These are phyloP conservation scores for Dictyostelium capitatum DNA, from an alignment of 78 protist genomes.

Conservation along the genomic window DNA sequence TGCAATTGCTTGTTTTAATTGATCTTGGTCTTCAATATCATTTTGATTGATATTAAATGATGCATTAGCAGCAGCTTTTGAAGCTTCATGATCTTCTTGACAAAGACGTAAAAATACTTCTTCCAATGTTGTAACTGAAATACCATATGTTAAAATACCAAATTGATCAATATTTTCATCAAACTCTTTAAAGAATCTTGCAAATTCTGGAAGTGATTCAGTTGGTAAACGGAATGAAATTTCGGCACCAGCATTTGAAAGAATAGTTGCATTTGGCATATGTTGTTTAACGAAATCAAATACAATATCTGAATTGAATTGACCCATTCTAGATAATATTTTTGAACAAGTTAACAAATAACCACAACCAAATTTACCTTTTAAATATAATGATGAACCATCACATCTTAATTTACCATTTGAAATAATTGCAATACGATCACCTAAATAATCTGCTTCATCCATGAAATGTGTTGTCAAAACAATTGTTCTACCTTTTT, in stretches of 20 bases:
- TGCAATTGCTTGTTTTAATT: neutral
- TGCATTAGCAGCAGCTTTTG: neutral
- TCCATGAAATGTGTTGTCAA: conserved; percentile 96
- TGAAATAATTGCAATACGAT: conserved; percentile 95
- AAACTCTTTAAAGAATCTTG: conserved; percentile 32
- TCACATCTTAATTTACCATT: conserved; percentile 81
- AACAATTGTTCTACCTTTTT: conserved; percentile 82
- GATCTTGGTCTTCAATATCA: neutral
- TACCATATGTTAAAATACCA: conserved; percentile 45
- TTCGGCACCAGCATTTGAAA: conserved; percentile 59
- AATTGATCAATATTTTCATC: conserved; percentile 2
- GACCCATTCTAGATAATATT: neutral
- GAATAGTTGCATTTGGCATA: conserved; percentile 31
- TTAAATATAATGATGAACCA: conserved; percentile 90
- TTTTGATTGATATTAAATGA: neutral
- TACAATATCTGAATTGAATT: conserved; percentile 18
- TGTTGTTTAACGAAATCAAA: conserved; percentile 13
- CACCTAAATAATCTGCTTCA: conserved; percentile 97
- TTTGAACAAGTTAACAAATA: conserved; percentile 77
- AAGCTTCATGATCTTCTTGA: conserved; percentile 1
- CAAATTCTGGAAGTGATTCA: conserved; percentile 2
- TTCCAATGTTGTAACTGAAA: conserved; percentile 55
- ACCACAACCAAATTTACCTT: conserved; percentile 93
- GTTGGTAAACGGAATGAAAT: conserved; percentile 38
- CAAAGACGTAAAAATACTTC: conserved; percentile 58